Conservation (phyloP, 2,329 filamentous ascomycete genomes). For the Zymoseptoria ardabiliae region DNA sequence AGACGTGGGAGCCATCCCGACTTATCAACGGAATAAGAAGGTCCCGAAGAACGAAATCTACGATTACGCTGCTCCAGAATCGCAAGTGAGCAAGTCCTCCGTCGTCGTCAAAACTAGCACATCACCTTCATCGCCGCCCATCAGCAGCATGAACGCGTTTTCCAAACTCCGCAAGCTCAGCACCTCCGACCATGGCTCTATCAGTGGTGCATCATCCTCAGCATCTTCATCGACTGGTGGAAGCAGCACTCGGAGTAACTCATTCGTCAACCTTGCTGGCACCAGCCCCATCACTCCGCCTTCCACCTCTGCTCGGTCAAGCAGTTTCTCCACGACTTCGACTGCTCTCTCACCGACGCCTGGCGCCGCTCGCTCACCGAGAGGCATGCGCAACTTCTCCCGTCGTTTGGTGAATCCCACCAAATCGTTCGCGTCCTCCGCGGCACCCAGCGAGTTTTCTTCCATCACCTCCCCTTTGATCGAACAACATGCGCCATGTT, state of each 20-base stretch:
- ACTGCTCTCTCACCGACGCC: conserved; percentile 13
- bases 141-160: conserved; percentile 24
- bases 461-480: conserved; percentile 6
- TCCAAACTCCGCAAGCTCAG: conserved; percentile 26
- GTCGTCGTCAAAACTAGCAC: conserved; percentile 27
- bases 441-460: conserved; percentile 10
- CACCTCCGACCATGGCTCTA: conserved; percentile 11
- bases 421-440: conserved; percentile 9
- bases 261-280: conserved; percentile 18
- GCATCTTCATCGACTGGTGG: conserved; percentile 28
- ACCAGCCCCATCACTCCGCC: conserved; percentile 20
- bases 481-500: neutral
- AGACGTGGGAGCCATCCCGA: conserved; percentile 47
- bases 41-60: conserved; percentile 61
- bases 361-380: conserved; percentile 12
- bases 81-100: conserved; percentile 41
- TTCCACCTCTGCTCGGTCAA: conserved; percentile 16
- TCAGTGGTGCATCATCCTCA: conserved; percentile 21
- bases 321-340: conserved; percentile 19
- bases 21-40: conserved; percentile 47
- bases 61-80: conserved; percentile 66
- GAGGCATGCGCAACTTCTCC: conserved; percentile 22
- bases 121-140: conserved; percentile 11
- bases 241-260: conserved; percentile 26
- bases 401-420: conserved; percentile 8